A percentile compares a stretch with the other conserved stretches of the same genome.
Evolutionary conservation across 2,329 filamentous ascomycete genomes (phyloP).

Genomic region (Pseudocercospora crystallina): DNA sequence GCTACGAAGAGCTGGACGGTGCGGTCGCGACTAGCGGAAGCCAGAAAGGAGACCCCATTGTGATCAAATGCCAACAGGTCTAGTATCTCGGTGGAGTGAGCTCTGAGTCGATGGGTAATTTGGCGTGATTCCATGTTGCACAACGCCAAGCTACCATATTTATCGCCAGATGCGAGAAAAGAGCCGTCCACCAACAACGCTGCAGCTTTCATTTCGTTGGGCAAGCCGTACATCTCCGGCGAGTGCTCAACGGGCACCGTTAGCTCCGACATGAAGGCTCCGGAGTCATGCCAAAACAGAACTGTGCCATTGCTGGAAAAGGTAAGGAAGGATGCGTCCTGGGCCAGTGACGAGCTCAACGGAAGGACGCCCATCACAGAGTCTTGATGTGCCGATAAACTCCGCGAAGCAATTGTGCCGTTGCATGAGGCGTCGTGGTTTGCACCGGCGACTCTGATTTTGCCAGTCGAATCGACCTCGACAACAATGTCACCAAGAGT

Average conservation of each 20-base stretch:
- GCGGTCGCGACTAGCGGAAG: constrained; percentile 81
- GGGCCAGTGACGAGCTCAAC: constrained; percentile 59
- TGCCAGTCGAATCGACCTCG: constrained; percentile 27
- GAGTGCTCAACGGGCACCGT: constrained; percentile 68
- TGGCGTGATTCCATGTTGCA: constrained; percentile 62
- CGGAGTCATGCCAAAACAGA: constrained; percentile 77
- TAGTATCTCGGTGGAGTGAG: constrained; percentile 81
- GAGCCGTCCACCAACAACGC: constrained; percentile 60
- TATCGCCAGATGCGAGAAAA: constrained; percentile 80
- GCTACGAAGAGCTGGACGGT: constrained; percentile 89
- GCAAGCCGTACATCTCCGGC: constrained; percentile 45
- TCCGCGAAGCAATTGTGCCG: constrained; percentile 27
- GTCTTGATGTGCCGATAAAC: constrained; percentile 58
- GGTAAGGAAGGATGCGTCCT: constrained; percentile 75
- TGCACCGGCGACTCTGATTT: constrained; percentile 20
- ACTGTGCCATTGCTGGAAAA: constrained; percentile 83
- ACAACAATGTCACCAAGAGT: constrained; percentile 37
- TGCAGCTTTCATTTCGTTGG: constrained; percentile 60
- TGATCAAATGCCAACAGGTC: constrained; percentile 72
- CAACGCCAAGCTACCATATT: constrained; percentile 68
- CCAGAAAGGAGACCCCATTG: constrained; percentile 65
- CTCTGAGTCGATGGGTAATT: constrained; percentile 72
- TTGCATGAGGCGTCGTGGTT: constrained; percentile 4
- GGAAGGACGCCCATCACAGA: constrained; percentile 69
- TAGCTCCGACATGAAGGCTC: constrained; percentile 61